These are phyloP conservation scores for Orbilia oligospora DNA, from an alignment of 2,329 filamentous ascomycete genomes.

Conservation along the genomic window DNA sequence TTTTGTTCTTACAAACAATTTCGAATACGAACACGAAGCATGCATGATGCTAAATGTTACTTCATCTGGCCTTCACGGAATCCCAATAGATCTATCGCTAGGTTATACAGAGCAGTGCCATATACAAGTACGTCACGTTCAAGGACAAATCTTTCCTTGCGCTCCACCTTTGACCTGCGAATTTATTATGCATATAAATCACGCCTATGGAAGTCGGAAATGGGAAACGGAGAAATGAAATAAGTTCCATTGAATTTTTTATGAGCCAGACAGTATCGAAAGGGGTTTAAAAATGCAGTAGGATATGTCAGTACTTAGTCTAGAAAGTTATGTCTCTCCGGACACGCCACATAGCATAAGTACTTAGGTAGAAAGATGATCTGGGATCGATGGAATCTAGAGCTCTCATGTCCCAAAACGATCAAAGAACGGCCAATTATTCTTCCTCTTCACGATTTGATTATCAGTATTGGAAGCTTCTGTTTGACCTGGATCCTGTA, in stretches of 20 bases:
- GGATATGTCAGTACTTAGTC: background rate
- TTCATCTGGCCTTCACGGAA: constrained; percentile 20
- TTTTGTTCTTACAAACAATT: constrained; percentile 1
- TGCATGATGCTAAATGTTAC: background rate
- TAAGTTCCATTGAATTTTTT: constrained; percentile 6
- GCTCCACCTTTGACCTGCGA: constrained; percentile 61
- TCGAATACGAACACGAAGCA: constrained; percentile 11
- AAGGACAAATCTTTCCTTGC: constrained; percentile 59
- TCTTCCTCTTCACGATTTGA: background rate
- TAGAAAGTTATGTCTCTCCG: background rate
- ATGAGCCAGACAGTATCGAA: background rate
- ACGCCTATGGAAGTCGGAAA: constrained; percentile 14
- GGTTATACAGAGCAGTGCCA: constrained; percentile 60
- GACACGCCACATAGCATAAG: background rate
- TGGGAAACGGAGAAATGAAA: background rate
- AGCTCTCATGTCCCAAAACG: constrained; percentile 10
- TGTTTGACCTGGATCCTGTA: background rate
- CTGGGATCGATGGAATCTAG: background rate
- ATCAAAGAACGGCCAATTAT: constrained; percentile 2
- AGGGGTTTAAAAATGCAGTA: background rate
- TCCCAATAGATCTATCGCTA: constrained; percentile 55
- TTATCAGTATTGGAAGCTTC: background rate
- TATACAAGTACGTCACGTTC: constrained; percentile 41
- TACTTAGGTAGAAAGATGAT: background rate
- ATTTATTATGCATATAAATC: constrained; percentile 25